phyloP scores from a whole-genome alignment of 331 rosid species.

The Malus hybrid region DNA sequence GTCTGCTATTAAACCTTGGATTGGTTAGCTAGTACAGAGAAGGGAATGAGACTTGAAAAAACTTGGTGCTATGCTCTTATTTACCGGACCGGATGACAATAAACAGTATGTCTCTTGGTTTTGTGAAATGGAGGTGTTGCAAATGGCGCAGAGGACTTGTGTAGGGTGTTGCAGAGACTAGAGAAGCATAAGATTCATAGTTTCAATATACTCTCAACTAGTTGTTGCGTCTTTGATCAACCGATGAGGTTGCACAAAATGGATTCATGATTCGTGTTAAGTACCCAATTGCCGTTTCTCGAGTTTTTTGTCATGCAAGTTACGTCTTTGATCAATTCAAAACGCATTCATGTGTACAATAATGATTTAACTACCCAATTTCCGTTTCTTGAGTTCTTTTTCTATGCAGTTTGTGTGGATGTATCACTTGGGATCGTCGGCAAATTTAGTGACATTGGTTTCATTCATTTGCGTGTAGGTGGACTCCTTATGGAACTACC shows the following conservation, averaged over 20 bases:
- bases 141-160: neutral
- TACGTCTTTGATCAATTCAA: too few species aligned
- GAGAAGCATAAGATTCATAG: neutral
- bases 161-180: neutral
- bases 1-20: neutral
- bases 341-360: neutral
- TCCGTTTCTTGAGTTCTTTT: neutral
- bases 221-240: neutral
- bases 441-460: neutral
- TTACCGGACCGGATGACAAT: neutral
- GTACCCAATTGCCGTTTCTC: neutral
- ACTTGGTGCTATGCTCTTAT: neutral
- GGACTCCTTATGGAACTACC: slow-evolving; percentile 86
- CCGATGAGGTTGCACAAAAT: neutral
- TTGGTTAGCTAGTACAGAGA: neutral
- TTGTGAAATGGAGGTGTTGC: neutral
- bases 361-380: neutral
- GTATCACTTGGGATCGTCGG: too few species aligned
- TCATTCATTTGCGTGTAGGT: slow-evolving; percentile 39
- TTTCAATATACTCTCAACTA: neutral
- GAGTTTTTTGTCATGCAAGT: neutral
- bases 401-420: neutral
- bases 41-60: neutral
- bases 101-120: neutral
- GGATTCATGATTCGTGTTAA: neutral